Evolutionary conservation across 352 stramenopile species (phyloP).

Genomic region (Phytophthora sojae): DNA sequence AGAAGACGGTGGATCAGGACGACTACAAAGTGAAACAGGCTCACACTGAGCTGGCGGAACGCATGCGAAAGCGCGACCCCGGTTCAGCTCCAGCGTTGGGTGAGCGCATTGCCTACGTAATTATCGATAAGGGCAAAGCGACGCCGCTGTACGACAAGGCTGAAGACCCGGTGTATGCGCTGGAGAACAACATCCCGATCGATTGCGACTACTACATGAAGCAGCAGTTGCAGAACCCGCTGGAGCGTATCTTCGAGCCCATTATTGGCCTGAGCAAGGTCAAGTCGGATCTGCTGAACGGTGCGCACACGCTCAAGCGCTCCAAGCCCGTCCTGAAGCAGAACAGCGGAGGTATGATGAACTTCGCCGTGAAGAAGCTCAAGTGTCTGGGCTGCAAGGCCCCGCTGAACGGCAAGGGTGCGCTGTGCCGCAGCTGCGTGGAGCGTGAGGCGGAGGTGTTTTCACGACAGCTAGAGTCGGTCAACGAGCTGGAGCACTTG

Average conservation of each 20-base stretch:
- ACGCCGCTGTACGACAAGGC: slow-evolving; percentile 97
- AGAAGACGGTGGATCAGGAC: slow-evolving; percentile 97
- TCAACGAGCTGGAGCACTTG: slow-evolving; percentile 94
- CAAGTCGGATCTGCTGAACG: slow-evolving; percentile 93
- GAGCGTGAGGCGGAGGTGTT: slow-evolving; percentile 96
- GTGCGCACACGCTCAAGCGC: slow-evolving; percentile 98
- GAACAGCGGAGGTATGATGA: slow-evolving; percentile 98
- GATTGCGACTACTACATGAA: slow-evolving; percentile 99
- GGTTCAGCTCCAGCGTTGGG: slow-evolving; percentile 97
- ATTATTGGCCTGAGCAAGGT: slow-evolving; percentile 96
- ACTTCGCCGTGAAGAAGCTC: slow-evolving; percentile 98
- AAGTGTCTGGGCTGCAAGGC: slow-evolving; percentile 99
- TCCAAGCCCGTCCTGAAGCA: slow-evolving; percentile 96
- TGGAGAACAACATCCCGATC: slow-evolving; percentile 99
- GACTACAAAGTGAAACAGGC: slow-evolving; percentile 99
- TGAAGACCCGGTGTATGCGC: slow-evolving; percentile 98
- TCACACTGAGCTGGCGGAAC: slow-evolving; percentile 98
- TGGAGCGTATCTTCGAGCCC: slow-evolving; percentile 98
- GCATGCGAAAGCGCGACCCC: slow-evolving; percentile 98
- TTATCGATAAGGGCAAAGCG: slow-evolving; percentile 97
- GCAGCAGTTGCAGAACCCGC: slow-evolving; percentile 98
- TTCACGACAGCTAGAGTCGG: slow-evolving; percentile 92
- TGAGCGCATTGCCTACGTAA: slow-evolving; percentile 99
- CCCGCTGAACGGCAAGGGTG: slow-evolving; percentile 86
- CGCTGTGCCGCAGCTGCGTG: slow-evolving; percentile 95